A percentile compares a stretch with the other conserved stretches of the same genome.
phyloP scores from a whole-genome alignment of 2,329 filamentous ascomycete species.

The Cadophora gregata region DNA sequence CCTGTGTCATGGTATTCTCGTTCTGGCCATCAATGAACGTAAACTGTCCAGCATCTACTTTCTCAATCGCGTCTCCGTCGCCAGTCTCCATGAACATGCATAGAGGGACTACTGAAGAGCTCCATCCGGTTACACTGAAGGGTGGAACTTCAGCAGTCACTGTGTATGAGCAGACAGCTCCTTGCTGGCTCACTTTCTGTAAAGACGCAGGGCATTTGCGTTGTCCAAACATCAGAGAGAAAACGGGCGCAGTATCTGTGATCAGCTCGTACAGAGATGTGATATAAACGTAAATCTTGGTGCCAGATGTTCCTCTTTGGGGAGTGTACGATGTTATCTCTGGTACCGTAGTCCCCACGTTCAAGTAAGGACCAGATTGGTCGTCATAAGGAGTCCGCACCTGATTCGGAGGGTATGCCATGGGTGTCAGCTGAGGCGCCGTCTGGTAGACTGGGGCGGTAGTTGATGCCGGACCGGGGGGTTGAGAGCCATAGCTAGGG shows the following conservation, averaged over 20 bases:
- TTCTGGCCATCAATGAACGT: slow-evolving; percentile 59
- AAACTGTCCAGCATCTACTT: slow-evolving; percentile 65
- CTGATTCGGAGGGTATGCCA: slow-evolving; percentile 51
- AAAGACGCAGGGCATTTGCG: slow-evolving; percentile 73
- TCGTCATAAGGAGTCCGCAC: slow-evolving; percentile 63
- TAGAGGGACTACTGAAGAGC: slow-evolving; percentile 61
- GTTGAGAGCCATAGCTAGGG: slow-evolving; percentile 55
- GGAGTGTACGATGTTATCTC: slow-evolving; percentile 76
- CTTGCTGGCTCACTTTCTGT: slow-evolving; percentile 63
- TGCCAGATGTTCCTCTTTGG: slow-evolving; percentile 69
- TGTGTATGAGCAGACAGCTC: slow-evolving; percentile 70
- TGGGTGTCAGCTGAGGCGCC: slow-evolving; percentile 39
- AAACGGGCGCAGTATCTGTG: slow-evolving; percentile 59
- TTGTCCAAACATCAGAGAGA: slow-evolving; percentile 79
- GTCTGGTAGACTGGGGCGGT: slow-evolving; percentile 39
- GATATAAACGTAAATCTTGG: slow-evolving; percentile 75
- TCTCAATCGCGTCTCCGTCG: slow-evolving; percentile 55
- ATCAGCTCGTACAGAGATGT: slow-evolving; percentile 78
- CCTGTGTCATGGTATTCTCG: slow-evolving; percentile 45
- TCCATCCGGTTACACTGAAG: slow-evolving; percentile 61
- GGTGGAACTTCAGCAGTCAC: slow-evolving; percentile 76
- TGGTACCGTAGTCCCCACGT: slow-evolving; percentile 62
- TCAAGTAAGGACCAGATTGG: slow-evolving; percentile 70
- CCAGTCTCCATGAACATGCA: slow-evolving; percentile 65
- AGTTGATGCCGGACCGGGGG: slow-evolving; percentile 51